A percentile compares a stretch with the other conserved stretches of the same genome.
Evolutionary conservation across 768 basidiomycete species (phyloP).

Genomic region (Rhodotorula taiwanensis): DNA sequence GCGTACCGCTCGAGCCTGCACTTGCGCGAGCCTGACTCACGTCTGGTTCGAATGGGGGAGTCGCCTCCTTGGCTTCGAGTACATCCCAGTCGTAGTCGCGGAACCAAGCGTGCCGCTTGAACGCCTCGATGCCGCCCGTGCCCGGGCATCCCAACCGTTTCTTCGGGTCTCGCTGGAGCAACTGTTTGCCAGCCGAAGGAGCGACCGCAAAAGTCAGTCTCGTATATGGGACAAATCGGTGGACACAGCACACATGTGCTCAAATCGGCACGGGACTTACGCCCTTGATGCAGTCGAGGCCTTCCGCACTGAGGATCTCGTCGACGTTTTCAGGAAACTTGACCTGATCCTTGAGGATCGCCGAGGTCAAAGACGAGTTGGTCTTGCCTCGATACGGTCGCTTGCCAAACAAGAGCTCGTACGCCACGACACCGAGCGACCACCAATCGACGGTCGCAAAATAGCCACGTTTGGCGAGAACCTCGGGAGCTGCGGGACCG

Average conservation of each 20-base stretch:
- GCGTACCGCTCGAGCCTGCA: too few relatives aligned
- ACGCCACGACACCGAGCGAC: conserved; percentile 90
- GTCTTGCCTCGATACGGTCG: conserved; percentile 85
- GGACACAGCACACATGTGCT: too few relatives aligned
- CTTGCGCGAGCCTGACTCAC: conserved; percentile 50
- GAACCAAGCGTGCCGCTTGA: conserved; percentile 82
- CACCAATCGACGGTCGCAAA: conserved; percentile 90
- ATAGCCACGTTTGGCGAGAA: conserved; percentile 86
- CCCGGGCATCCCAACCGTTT: conserved; percentile 73
- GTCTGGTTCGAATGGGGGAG: conserved; percentile 84
- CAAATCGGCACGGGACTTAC: too few relatives aligned
- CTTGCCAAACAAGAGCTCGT: conserved; percentile 83
- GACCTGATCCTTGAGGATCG: conserved; percentile 78
- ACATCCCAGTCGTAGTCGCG: conserved; percentile 68
- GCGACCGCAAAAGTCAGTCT: background rate
- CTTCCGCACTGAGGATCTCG: conserved; percentile 63
- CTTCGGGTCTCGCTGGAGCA: conserved; percentile 75
- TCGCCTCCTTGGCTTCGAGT: conserved; percentile 57
- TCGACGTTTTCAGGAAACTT: conserved; percentile 85
- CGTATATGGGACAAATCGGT: background rate
- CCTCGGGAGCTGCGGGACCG: conserved; percentile 64
- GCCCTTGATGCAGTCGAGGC: conserved; percentile 69
- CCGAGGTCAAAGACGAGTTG: conserved; percentile 83
- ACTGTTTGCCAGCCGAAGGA: conserved; percentile 48
- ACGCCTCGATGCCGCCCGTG: conserved; percentile 67